A percentile compares a stretch with the other conserved stretches of the same genome.
Conservation (phyloP, 2,329 filamentous ascomycete species). For the Aureobasidium sp. region DNA sequence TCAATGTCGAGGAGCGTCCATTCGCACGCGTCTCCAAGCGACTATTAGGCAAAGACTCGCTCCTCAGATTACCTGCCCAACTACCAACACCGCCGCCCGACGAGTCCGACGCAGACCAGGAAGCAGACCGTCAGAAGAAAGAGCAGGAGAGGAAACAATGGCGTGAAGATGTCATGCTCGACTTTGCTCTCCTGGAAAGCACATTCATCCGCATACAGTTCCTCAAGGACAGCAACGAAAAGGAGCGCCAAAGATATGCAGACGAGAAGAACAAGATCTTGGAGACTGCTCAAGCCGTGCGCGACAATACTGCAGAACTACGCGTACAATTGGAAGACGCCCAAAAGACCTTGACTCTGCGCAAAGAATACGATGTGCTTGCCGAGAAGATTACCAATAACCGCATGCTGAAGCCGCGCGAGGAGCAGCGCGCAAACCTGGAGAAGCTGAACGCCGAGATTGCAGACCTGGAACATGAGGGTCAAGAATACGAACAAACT, state of each 20-base stretch:
- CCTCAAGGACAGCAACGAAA: constrained; percentile 71
- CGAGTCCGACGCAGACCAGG: constrained; percentile 38
- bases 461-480: constrained; percentile 76
- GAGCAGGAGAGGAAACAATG: constrained; percentile 58
- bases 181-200: constrained; percentile 82
- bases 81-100: constrained; percentile 64
- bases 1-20: constrained; percentile 85
- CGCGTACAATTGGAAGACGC: constrained; percentile 70
- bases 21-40: constrained; percentile 85
- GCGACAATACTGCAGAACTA: constrained; percentile 65
- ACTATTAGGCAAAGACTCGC: constrained; percentile 61
- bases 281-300: constrained; percentile 68
- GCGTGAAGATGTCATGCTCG: constrained; percentile 75
- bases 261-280: constrained; percentile 73
- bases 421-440: constrained; percentile 71
- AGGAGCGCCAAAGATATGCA: constrained; percentile 77
- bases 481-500: constrained; percentile 69
- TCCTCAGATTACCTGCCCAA: constrained; percentile 51
- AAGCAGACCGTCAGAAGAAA: constrained; percentile 43
- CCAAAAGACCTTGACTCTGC: constrained; percentile 64
- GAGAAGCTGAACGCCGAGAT: constrained; percentile 84
- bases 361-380: constrained; percentile 81
- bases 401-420: constrained; percentile 69
- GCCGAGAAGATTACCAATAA: constrained; percentile 82
- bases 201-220: constrained; percentile 84